Evolutionary conservation across 148 eudicot genomes (phyloP).

Genomic region (Heliosperma pusillum): DNA sequence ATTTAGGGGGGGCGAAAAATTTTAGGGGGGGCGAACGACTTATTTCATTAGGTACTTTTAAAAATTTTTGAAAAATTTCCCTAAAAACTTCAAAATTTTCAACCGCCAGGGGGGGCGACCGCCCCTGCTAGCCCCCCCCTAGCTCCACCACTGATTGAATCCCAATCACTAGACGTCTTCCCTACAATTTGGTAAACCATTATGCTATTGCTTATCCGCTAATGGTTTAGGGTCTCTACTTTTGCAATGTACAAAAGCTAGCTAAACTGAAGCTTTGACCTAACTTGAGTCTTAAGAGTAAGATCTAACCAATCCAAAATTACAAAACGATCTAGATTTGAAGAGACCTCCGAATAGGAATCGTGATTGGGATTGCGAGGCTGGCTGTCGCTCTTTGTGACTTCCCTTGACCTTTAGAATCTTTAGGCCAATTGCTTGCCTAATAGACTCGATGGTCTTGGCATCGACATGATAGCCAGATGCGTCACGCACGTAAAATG

Average conservation of each 20-base stretch:
- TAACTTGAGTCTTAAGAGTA: constrained; percentile 46
- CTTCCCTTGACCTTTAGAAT: constrained; percentile 72
- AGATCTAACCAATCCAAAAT: constrained; percentile 80
- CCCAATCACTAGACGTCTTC: too few relatives aligned
- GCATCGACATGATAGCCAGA: constrained; percentile 81
- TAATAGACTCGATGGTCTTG: constrained; percentile 72
- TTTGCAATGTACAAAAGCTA: background rate
- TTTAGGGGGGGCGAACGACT: too few relatives aligned
- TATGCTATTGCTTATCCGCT: constrained; percentile 18
- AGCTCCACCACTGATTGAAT: too few relatives aligned
- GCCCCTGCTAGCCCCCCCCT: too few relatives aligned
- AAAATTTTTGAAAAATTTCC: too few relatives aligned
- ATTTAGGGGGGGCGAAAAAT: too few relatives aligned
- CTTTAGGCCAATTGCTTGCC: constrained; percentile 72
- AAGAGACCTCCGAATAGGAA: constrained; percentile 84
- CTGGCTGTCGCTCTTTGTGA: constrained; percentile 45
- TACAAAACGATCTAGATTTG: constrained; percentile 80
- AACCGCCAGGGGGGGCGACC: too few relatives aligned
- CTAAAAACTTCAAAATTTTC: too few relatives aligned
- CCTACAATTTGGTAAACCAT: too few relatives aligned
- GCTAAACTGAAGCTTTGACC: too few relatives aligned
- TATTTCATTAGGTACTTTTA: too few relatives aligned
- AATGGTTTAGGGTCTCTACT: too few relatives aligned
- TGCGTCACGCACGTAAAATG: constrained; percentile 78
- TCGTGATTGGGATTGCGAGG: constrained; percentile 59